These are phyloP conservation scores for Groenewaldozyma salmanticensis DNA, from an alignment of 805 yeast species.

Conservation along the genomic window DNA sequence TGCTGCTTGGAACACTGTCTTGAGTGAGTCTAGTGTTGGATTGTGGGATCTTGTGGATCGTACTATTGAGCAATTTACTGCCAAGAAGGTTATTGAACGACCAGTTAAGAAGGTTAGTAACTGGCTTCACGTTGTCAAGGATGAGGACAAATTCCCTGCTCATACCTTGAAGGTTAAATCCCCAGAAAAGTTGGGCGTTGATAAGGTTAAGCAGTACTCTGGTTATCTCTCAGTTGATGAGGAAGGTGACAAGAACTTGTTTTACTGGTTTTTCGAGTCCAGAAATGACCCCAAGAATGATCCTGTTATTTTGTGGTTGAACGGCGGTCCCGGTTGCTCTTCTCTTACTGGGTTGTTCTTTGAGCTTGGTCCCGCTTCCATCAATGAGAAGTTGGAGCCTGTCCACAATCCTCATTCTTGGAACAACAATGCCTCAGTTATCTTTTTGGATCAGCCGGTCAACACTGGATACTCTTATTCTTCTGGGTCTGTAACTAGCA, in stretches of 20 bases:
- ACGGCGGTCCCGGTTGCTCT: constrained; percentile 98
- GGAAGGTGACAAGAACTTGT: constrained; percentile 76
- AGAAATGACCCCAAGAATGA: constrained; percentile 75
- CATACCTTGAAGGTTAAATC: constrained; percentile 52
- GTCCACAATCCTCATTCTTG: constrained; percentile 83
- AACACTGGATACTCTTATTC: constrained; percentile 93
- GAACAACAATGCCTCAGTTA: constrained; percentile 87
- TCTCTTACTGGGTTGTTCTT: constrained; percentile 85
- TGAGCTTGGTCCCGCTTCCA: constrained; percentile 85
- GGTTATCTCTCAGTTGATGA: constrained; percentile 71
- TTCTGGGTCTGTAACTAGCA: constrained; percentile 51
- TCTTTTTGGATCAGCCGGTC: constrained; percentile 91
- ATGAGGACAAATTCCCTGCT: constrained; percentile 35
- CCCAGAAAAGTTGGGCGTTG: constrained; percentile 68
- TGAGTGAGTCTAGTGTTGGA: constrained; percentile 21
- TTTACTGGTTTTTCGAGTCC: constrained; percentile 86
- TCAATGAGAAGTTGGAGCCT: constrained; percentile 56
- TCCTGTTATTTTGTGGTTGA: constrained; percentile 82
- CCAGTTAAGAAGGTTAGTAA: constrained; percentile 5
- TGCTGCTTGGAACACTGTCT: constrained; percentile 24
- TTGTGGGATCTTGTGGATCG: constrained; percentile 17
- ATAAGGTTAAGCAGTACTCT: constrained; percentile 66
- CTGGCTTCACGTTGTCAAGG: constrained; percentile 35
- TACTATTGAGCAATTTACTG: constrained; percentile 4
- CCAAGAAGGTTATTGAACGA: background rate